A percentile compares a stretch with the other conserved stretches of the same genome.
These are phyloP conservation scores for Rosa rugosa DNA, from an alignment of 306 rosid genomes.

Conservation along the genomic window DNA sequence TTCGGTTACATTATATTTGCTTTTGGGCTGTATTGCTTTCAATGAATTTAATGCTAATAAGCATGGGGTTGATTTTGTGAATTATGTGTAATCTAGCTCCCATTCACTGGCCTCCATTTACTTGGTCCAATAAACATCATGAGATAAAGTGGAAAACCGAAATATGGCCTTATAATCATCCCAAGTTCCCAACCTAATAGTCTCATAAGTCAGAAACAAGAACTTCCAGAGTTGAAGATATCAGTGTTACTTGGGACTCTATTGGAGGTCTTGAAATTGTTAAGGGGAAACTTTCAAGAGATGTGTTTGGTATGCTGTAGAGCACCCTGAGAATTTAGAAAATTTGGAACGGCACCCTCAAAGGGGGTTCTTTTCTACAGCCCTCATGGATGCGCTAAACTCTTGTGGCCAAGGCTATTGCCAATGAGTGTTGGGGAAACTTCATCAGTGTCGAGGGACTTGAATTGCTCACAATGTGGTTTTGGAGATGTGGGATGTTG, in stretches of 20 bases:
- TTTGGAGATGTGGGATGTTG: slow-evolving; percentile 29
- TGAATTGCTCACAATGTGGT: slow-evolving; percentile 30
- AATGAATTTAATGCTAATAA: too few relatives aligned
- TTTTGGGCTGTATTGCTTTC: too few relatives aligned
- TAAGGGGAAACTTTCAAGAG: slow-evolving; percentile 30
- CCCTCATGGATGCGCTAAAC: slow-evolving; percentile 41
- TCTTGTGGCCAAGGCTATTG: slow-evolving; percentile 38
- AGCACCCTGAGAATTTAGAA: slow-evolving; percentile 35
- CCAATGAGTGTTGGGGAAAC: slow-evolving; percentile 40
- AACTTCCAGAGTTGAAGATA: slow-evolving; percentile 22
- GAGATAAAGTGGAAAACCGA: too few relatives aligned
- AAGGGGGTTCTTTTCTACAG: slow-evolving; percentile 43
- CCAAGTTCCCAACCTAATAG: too few relatives aligned
- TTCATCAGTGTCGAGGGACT: slow-evolving; percentile 34
- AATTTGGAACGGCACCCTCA: slow-evolving; percentile 21
- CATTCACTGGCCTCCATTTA: too few relatives aligned
- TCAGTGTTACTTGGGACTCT: slow-evolving; percentile 28
- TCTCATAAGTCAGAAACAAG: too few relatives aligned
- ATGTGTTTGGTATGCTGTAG: slow-evolving; percentile 31
- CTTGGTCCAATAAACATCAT: too few relatives aligned
- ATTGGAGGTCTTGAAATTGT: slow-evolving; percentile 38
- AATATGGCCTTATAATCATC: too few relatives aligned
- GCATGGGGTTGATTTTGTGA: too few relatives aligned
- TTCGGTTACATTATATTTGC: too few relatives aligned
- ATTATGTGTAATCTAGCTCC: too few relatives aligned